Evolutionary conservation across 106 monocot genomes (phyloP).

Genomic region (Dendrobium officinale): DNA sequence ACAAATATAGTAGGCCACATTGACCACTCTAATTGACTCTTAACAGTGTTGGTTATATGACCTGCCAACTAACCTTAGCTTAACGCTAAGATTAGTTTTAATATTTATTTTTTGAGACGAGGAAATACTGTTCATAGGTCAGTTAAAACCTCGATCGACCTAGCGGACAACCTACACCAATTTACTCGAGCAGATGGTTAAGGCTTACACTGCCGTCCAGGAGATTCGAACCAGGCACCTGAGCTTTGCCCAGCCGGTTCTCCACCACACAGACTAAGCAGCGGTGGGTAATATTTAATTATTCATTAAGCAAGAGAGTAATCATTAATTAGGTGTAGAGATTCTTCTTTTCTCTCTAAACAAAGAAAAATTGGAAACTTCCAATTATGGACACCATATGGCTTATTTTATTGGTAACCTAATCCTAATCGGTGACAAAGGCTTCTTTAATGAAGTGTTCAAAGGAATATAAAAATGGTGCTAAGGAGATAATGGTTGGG

Average conservation of each 20-base stretch:
- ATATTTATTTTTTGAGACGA: not conserved
- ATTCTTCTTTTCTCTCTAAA: not conserved
- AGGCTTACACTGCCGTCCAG: too few species aligned
- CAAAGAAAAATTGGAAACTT: not conserved
- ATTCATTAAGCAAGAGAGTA: not conserved
- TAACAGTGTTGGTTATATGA: not conserved
- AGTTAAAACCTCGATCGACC: too few species aligned
- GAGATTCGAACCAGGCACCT: too few species aligned
- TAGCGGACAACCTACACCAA: too few species aligned
- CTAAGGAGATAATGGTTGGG: not conserved
- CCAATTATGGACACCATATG: not conserved
- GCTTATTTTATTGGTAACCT: not conserved
- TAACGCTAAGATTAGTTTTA: not conserved
- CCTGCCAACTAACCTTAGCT: constrained; percentile 7
- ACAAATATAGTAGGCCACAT: not conserved
- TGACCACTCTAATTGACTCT: not conserved
- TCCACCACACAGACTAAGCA: too few species aligned
- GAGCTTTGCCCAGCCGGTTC: too few species aligned
- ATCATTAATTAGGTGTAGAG: not conserved
- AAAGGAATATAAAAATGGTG: not conserved
- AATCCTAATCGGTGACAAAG: not conserved
- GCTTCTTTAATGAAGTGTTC: not conserved
- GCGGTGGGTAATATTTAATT: not conserved
- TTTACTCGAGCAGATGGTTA: too few species aligned
- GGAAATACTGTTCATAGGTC: too few species aligned